These are phyloP conservation scores for Malus sieversii DNA, from an alignment of 306 rosid genomes.

Conservation along the genomic window DNA sequence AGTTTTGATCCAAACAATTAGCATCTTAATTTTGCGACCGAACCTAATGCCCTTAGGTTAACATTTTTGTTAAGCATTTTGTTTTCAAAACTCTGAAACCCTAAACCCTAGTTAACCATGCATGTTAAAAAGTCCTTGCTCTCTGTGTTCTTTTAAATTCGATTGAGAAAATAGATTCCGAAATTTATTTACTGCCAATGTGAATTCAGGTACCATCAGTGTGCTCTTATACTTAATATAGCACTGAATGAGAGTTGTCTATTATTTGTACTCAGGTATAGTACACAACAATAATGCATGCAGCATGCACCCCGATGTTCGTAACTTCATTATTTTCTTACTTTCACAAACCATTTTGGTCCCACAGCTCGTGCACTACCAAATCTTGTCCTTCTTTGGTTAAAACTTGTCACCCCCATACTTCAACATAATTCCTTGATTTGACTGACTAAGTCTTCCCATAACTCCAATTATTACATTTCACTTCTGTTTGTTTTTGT, in stretches of 20 bases:
- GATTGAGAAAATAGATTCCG: background rate
- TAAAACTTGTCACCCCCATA: background rate
- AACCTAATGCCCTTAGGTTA: too few species aligned
- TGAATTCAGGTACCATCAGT: background rate
- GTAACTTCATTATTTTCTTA: background rate
- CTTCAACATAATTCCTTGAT: background rate
- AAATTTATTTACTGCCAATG: background rate
- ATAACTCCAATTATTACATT: background rate
- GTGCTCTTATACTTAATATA: background rate
- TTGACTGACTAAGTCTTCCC: background rate
- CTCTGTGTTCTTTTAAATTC: background rate
- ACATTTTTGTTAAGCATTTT: too few species aligned
- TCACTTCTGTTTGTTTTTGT: background rate
- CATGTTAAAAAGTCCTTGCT: background rate
- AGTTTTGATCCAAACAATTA: too few species aligned
- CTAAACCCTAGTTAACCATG: too few species aligned
- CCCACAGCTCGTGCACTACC: background rate
- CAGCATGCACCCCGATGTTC: background rate
- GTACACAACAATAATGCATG: slow-evolving; percentile 6
- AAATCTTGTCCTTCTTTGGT: background rate
- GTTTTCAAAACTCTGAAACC: too few species aligned
- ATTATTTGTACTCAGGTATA: background rate
- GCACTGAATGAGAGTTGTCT: background rate
- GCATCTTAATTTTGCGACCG: too few species aligned
- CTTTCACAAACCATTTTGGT: background rate